These are phyloP conservation scores for Pyrus hybrid DNA, from an alignment of 331 rosid species.

Conservation along the genomic window DNA sequence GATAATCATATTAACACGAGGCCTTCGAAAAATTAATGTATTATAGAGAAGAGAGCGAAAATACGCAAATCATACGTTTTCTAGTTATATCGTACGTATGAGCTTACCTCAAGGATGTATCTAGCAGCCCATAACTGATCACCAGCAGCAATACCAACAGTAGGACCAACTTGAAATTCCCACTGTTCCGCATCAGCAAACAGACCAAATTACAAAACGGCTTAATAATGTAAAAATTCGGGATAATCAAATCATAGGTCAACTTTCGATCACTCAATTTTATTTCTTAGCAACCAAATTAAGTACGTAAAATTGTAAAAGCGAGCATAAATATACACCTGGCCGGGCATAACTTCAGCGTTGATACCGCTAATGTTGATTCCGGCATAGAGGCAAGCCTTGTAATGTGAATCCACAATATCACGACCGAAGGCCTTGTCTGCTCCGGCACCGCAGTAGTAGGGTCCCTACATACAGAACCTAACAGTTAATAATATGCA, in stretches of 20 bases:
- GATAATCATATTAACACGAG: not conserved
- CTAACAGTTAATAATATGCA: no score
- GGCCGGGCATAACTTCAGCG: slow-evolving; percentile 57
- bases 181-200: slow-evolving; percentile 18
- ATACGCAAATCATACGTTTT: no score
- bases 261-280: no score
- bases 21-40: not conserved
- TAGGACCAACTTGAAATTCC: slow-evolving; percentile 58
- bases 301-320: no score
- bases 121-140: slow-evolving; percentile 49
- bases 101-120: slow-evolving; percentile 50
- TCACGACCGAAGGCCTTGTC: slow-evolving; percentile 52
- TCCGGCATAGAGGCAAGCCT: slow-evolving; percentile 54
- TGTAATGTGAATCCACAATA: slow-evolving; percentile 42
- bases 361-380: slow-evolving; percentile 43
- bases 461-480: slow-evolving; percentile 30
- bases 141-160: slow-evolving; percentile 39
- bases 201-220: not conserved
- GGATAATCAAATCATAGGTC: not conserved
- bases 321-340: slow-evolving; percentile 10
- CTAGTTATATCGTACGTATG: no score
- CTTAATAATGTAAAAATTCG: not conserved
- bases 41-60: not conserved
- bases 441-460: slow-evolving; percentile 46
- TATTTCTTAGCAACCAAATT: not conserved